phyloP scores from a whole-genome alignment of 1,284 basidiomycete genomes.

The Pseudozyma sp. region DNA sequence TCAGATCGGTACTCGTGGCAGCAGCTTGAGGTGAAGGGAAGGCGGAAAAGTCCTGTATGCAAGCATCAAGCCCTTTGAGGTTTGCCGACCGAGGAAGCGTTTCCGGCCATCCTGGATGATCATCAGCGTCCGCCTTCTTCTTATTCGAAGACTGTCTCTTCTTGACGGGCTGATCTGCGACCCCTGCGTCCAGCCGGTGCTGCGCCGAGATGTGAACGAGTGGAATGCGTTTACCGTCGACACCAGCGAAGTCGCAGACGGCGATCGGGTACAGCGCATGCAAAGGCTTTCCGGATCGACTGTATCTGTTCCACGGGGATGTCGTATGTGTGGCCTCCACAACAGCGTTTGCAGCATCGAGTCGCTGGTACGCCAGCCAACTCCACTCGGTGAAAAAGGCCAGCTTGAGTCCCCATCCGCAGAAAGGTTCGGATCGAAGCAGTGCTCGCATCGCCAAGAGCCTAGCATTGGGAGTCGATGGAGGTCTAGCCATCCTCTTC shows the following conservation, averaged over 20 bases:
- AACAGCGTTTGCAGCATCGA: constrained; percentile 3
- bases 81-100: constrained; percentile 29
- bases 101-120: constrained; percentile 29
- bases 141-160: constrained; percentile 21
- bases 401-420: constrained; percentile 61
- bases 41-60: constrained; percentile 32
- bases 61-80: constrained; percentile 40
- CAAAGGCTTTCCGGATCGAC: constrained; percentile 37
- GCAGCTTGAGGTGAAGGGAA: constrained; percentile 17
- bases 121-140: constrained; percentile 8
- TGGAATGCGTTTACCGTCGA: constrained; percentile 46
- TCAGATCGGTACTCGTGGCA: constrained; percentile 22
- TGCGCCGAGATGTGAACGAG: constrained; percentile 15
- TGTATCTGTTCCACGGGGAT: constrained; percentile 8
- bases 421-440: constrained; percentile 63
- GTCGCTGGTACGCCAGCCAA: constrained; percentile 39
- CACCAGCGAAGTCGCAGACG: constrained; percentile 61
- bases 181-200: constrained; percentile 30
- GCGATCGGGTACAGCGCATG: constrained; percentile 42
- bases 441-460: constrained; percentile 65
- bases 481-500: constrained; percentile 23
- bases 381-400: constrained; percentile 64
- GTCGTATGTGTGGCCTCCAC: not conserved
- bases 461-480: constrained; percentile 55
- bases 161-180: constrained; percentile 27